These are phyloP conservation scores for Dothistroma septosporum DNA, from an alignment of 2,329 filamentous ascomycete species.

Conservation along the genomic window DNA sequence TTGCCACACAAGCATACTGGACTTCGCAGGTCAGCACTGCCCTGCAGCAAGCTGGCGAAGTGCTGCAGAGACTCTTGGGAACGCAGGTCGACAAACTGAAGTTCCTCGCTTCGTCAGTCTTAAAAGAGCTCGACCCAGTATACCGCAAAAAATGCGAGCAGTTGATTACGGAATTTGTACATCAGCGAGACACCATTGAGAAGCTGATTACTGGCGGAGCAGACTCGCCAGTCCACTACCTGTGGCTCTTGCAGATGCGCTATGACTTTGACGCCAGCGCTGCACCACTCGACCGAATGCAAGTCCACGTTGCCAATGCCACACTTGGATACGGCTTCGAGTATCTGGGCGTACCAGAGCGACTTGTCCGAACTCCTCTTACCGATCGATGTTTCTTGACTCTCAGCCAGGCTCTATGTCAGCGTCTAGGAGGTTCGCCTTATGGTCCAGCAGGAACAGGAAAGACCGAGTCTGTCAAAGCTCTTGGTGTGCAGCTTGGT, in stretches of 20 bases:
- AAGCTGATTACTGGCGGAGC: conserved; percentile 76
- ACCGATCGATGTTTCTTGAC: conserved; percentile 98
- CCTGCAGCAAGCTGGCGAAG: conserved; percentile 66
- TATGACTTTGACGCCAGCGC: conserved; percentile 82
- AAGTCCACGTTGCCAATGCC: conserved; percentile 96
- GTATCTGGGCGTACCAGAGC: conserved; percentile 92
- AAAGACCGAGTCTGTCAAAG: conserved; percentile 99
- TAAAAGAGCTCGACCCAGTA: conserved; percentile 82
- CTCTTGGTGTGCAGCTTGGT: conserved; percentile 89
- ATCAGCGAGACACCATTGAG: conserved; percentile 90
- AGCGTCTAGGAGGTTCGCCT: conserved; percentile 90
- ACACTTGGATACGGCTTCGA: conserved; percentile 95
- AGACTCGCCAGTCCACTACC: conserved; percentile 70
- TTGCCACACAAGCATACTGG: conserved; percentile 92
- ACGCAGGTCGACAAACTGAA: conserved; percentile 80
- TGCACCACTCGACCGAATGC: conserved; percentile 75
- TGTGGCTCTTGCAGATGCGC: conserved; percentile 96
- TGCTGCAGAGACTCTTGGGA: conserved; percentile 67
- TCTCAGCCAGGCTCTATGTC: conserved; percentile 89
- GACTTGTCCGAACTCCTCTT: conserved; percentile 91
- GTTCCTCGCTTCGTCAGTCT: conserved; percentile 79
- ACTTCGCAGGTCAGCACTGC: conserved; percentile 79
- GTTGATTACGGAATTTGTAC: conserved; percentile 96
- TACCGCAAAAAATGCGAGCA: conserved; percentile 96
- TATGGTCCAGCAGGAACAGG: conserved; percentile 97